A percentile compares a stretch with the other conserved stretches of the same genome.
Evolutionary conservation across 2,329 filamentous ascomycete species (phyloP).

Genomic region (Fusarium dlaminii): DNA sequence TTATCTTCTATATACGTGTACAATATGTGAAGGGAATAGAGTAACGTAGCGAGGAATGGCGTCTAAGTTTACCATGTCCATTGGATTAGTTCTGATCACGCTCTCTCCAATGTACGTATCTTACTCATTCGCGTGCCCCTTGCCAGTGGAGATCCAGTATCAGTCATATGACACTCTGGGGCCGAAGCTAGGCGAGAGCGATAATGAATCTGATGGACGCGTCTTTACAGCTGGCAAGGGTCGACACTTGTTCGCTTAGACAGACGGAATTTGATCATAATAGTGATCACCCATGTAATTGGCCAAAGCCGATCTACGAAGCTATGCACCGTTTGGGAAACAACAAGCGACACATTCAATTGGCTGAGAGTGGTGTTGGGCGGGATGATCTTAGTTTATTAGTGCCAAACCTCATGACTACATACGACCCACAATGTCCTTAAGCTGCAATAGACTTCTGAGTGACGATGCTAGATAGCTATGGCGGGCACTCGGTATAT

Average conservation of each 20-base stretch:
- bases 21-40: fast-evolving
- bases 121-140: fast-evolving
- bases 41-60: fast-evolving
- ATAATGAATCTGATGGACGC: fast-evolving
- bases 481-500: not conserved
- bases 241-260: not conserved
- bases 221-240: not conserved
- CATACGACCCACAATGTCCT: not conserved
- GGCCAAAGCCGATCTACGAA: not conserved
- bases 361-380: not conserved
- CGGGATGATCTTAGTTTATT: not conserved
- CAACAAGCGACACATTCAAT: not conserved
- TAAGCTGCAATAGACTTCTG: too few species aligned
- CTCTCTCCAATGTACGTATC: not conserved
- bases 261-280: not conserved
- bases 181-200: not conserved
- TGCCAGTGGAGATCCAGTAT: not conserved
- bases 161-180: not conserved
- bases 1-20: not conserved
- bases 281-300: too few species aligned
- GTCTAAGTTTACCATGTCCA: fast-evolving
- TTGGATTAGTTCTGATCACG: fast-evolving
- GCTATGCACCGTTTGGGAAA: not conserved
- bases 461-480: not conserved
- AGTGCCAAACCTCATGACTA: not conserved